phyloP scores from a whole-genome alignment of 441 rosid genomes.

The Populus hybrid region DNA sequence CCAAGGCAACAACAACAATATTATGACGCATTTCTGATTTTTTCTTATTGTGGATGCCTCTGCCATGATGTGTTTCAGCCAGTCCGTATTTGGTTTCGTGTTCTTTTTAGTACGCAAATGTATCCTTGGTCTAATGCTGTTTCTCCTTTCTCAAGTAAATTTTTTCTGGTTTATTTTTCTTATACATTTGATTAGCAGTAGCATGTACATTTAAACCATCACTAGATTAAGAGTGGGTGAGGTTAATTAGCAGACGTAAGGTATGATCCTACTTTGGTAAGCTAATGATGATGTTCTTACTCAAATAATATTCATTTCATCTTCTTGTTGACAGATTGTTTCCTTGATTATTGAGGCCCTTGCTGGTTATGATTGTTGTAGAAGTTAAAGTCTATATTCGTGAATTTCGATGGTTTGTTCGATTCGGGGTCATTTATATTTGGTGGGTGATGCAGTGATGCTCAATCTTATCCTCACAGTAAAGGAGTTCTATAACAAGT shows the following conservation, averaged over 20 bases:
- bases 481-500: slow-evolving; percentile 76
- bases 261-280: not conserved
- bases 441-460: slow-evolving; percentile 86
- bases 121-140: not conserved
- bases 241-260: not conserved
- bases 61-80: not conserved
- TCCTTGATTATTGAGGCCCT: slow-evolving; percentile 26
- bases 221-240: not conserved
- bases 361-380: slow-evolving; percentile 62
- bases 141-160: not conserved
- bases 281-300: not conserved
- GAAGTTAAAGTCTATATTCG: slow-evolving; percentile 81
- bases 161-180: not conserved
- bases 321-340: slow-evolving; percentile 47
- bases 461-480: slow-evolving; percentile 69
- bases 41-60: not conserved
- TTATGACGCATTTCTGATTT: not conserved
- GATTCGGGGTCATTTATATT: slow-evolving; percentile 76
- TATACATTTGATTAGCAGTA: not conserved
- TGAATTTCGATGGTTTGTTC: slow-evolving; percentile 92
- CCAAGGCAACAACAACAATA: not conserved
- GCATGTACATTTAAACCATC: not conserved
- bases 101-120: not conserved
- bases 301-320: slow-evolving; percentile 7
- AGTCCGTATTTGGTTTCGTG: not conserved